Conservation (phyloP, 2,329 filamentous ascomycete genomes). For the Clonostachys byssicola region DNA sequence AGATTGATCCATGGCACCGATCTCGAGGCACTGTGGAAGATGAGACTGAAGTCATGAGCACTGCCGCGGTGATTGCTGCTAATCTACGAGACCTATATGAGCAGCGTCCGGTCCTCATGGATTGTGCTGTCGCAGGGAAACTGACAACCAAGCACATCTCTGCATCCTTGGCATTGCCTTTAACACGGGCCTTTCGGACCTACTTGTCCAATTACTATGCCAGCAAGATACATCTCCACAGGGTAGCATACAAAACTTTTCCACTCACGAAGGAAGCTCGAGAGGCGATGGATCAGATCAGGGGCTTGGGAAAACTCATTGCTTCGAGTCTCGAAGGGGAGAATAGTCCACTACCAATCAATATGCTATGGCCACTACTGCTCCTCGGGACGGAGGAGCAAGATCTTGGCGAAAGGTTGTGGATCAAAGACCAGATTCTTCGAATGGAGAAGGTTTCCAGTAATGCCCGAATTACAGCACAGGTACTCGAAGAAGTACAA, state of each 20-base stretch:
- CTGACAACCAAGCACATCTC: conserved; percentile 42
- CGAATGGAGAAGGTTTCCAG: conserved; percentile 38
- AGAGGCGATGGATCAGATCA: conserved; percentile 43
- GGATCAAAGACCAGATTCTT: conserved; percentile 46
- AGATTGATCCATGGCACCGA: conserved; percentile 53
- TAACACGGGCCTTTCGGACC: conserved; percentile 48
- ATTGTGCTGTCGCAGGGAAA: conserved; percentile 48
- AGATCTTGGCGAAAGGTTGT: conserved; percentile 37
- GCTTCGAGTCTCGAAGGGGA: conserved; percentile 28
- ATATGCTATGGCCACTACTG: conserved; percentile 52
- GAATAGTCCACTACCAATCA: conserved; percentile 42
- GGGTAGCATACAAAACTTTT: conserved; percentile 50
- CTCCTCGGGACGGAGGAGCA: conserved; percentile 53
- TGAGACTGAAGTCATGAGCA: conserved; percentile 53
- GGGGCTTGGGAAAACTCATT: conserved; percentile 39
- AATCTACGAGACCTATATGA: conserved; percentile 47
- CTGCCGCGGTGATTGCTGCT: conserved; percentile 42
- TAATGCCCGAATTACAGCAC: conserved; percentile 37
- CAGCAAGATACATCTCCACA: conserved; percentile 50
- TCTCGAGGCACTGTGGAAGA: conserved; percentile 51
- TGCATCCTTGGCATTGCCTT: conserved; percentile 39
- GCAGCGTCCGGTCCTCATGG: conserved; percentile 47
- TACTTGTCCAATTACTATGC: conserved; percentile 54
- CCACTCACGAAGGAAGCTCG: conserved; percentile 45
- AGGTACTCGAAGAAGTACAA: conserved; percentile 40